Base-by-base conservation (phyloP, 805 yeast species). In the Wickerhamiella australiensis region DNA sequence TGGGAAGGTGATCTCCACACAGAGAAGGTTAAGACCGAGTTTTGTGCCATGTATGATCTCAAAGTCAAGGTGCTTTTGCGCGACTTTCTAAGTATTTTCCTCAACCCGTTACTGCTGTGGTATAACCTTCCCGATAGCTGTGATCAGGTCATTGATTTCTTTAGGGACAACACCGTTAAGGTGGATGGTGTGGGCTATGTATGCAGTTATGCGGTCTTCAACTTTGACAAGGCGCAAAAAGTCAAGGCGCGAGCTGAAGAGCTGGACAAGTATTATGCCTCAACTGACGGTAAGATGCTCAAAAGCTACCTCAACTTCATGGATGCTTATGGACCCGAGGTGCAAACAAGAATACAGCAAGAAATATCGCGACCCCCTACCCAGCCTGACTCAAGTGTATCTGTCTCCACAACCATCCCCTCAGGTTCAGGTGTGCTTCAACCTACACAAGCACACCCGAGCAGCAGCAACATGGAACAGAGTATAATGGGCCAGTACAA, bases 121-220 rank as follows among this genome's bases (percentile, higher is more conserved):
- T 79, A 82, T 60, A 77, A 85, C 17, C 68, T 92, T 23, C 86
- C 96, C 2, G 73, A 74, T 46, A 73, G 78, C 22, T 70, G 90
- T 12, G 88, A 83, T 25, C 72, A 77, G 23, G 82, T 92, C 42
- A 76, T 92, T 27, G 97, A 92, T 61, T 92, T 92, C 60, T 85
- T 90, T 64, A 69, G 97, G 50, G 96, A 90, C 52, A 82, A 77
- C 56, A 80, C 95, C 11, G 80, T 87, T 11, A 92, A 90, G 62
- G 85, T 88, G 44, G 96, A 88, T 67, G 97, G 96, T 0, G 69
- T 92, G 37, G 99, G 98, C 0, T 82, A 88, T 60, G 95, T 92
- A 35, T 90, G 97, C 61, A 80, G 85, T 26, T 86, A 81, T 71
- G 97, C 97, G 1, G 85, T 85, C 80, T 92, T 92, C 66, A 82